Evolutionary conservation across 352 stramenopile species (phyloP).

Genomic region (Phytophthora sansomeana): DNA sequence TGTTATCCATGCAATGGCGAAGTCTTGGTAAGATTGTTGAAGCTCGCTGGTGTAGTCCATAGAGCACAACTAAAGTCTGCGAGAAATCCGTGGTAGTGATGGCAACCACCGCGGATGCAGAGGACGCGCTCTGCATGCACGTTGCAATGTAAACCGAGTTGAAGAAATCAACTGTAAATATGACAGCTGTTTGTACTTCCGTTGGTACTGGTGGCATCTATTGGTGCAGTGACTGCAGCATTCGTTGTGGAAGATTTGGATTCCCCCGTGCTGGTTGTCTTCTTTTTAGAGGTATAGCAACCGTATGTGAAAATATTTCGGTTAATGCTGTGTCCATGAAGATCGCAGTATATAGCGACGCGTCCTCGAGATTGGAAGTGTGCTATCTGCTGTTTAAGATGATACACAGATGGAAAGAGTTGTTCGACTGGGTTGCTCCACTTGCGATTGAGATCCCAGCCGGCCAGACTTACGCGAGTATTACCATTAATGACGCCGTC

Average conservation of each 20-base stretch:
- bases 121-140: conserved; percentile 32
- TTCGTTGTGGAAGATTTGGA: conserved; percentile 13
- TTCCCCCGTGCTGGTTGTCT: conserved; percentile 1
- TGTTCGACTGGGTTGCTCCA: conserved; percentile 82
- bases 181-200: conserved; percentile 15
- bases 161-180: conserved; percentile 39
- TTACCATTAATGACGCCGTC: conserved; percentile 95
- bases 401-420: conserved; percentile 81
- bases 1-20: not conserved
- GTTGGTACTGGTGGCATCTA: not conserved
- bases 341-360: conserved; percentile 85
- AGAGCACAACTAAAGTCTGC: conserved; percentile 24
- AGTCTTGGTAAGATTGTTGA: conserved; percentile 10
- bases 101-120: conserved; percentile 8
- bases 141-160: conserved; percentile 34
- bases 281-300: conserved; percentile 65
- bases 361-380: conserved; percentile 64
- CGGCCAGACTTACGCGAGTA: conserved; percentile 88
- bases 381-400: conserved; percentile 78
- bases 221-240: not conserved
- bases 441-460: conserved; percentile 86
- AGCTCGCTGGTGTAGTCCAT: conserved; percentile 9
- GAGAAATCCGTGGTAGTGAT: conserved; percentile 24
- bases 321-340: conserved; percentile 86
- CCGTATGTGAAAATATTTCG: conserved; percentile 90